These are phyloP conservation scores for Zangia roseola DNA, from an alignment of 768 basidiomycete species.

Conservation along the genomic window DNA sequence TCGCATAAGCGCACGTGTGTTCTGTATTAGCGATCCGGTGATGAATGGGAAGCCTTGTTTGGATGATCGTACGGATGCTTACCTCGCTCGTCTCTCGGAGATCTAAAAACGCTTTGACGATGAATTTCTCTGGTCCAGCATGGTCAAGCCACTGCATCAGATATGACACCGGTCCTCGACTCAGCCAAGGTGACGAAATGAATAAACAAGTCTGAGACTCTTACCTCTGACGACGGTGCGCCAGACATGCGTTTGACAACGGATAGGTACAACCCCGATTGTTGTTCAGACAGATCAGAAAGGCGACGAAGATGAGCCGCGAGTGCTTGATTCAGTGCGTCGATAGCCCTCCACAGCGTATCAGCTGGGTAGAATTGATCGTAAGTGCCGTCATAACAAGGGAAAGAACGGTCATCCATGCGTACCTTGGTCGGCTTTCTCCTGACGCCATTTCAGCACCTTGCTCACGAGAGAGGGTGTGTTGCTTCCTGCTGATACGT, in stretches of 20 bases:
- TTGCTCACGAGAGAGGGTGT: conserved; percentile 92
- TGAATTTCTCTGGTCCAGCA: conserved; percentile 18
- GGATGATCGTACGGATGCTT: conserved; percentile 2
- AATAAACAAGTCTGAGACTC: conserved; percentile 32
- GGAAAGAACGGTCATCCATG: background rate
- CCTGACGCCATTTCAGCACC: conserved; percentile 86
- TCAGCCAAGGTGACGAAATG: background rate
- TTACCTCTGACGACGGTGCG: conserved; percentile 50
- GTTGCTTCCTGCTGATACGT: conserved; percentile 94
- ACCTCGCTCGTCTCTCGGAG: conserved; percentile 62
- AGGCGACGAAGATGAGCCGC: conserved; percentile 52
- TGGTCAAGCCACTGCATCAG: conserved; percentile 45
- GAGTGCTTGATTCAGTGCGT: conserved; percentile 59
- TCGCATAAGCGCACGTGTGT: conserved; percentile 77
- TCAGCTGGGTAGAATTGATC: conserved; percentile 42
- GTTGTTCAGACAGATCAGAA: conserved; percentile 45
- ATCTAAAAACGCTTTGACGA: conserved; percentile 57
- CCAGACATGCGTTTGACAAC: conserved; percentile 63
- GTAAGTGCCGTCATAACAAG: background rate
- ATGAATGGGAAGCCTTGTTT: background rate
- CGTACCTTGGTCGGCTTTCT: conserved; percentile 55
- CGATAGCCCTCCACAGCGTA: conserved; percentile 62
- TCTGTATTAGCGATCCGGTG: conserved; percentile 38
- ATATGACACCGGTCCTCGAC: background rate
- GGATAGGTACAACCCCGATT: conserved; percentile 51